Conservation (phyloP, 78 protist genomes). For the Cavenderia fasciculata region DNA sequence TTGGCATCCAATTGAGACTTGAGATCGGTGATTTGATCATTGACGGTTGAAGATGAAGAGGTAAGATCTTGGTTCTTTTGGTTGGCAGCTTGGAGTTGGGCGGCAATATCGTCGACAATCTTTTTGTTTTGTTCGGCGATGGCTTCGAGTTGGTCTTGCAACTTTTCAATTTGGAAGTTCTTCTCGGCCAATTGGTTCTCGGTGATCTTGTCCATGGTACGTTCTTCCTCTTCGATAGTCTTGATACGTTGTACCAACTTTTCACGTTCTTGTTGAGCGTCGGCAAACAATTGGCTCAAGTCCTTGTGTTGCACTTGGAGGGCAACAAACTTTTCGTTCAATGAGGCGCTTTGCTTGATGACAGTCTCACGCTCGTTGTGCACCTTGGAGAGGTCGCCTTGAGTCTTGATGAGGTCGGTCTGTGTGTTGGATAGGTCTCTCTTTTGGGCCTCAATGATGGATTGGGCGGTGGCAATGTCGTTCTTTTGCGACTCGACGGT, state of each 20-base stretch:
- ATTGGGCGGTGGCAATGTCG: too few relatives aligned
- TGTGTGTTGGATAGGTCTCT: too few relatives aligned
- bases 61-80: background rate
- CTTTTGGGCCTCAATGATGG: too few relatives aligned
- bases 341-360: background rate
- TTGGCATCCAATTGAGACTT: conserved; percentile 36
- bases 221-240: background rate
- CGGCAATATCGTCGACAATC: background rate
- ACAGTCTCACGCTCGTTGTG: background rate
- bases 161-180: conserved; percentile 62
- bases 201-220: conserved; percentile 12
- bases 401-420: too few relatives aligned
- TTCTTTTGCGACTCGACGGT: too few relatives aligned
- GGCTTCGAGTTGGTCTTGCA: conserved; percentile 10
- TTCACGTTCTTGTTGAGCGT: background rate
- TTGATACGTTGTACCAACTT: background rate
- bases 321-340: background rate
- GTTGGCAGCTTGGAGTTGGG: conserved; percentile 2
- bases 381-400: too few relatives aligned
- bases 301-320: background rate
- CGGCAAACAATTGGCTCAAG: too few relatives aligned
- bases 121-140: background rate
- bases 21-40: background rate
- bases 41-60: background rate
- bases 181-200: conserved; percentile 4